Conservation (phyloP, 345 rosid species). For the Acer yangbiense region DNA sequence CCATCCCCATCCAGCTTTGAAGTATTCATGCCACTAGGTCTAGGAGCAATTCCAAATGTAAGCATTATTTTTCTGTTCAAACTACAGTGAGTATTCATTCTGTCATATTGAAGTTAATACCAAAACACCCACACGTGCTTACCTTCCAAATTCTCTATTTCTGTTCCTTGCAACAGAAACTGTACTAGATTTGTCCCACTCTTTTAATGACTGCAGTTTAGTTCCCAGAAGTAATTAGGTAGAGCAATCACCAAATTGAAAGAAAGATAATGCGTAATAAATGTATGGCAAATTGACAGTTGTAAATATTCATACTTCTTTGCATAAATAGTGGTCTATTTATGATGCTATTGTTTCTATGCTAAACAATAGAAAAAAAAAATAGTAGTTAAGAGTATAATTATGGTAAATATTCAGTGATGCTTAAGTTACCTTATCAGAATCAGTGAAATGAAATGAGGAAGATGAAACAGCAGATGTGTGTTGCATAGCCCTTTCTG, state of each 20-base stretch:
- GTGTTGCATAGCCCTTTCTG: constrained; percentile 87
- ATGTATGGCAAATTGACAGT: not conserved
- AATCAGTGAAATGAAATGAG: constrained; percentile 34
- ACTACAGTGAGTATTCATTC: not conserved
- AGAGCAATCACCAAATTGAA: not conserved
- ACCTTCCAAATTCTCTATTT: constrained; percentile 67
- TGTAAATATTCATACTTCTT: constrained; percentile 9
- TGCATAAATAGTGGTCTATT: not conserved
- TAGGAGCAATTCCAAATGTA: constrained; percentile 24
- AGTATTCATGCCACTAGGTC: constrained; percentile 45
- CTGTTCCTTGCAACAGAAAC: constrained; percentile 41
- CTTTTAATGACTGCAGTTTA: constrained; percentile 41
- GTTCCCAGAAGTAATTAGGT: constrained; percentile 6
- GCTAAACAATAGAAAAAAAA: not conserved
- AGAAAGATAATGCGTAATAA: not conserved
- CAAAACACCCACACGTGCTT: not conserved
- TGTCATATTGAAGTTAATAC: not conserved
- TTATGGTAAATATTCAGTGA: not conserved
- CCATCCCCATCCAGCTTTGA: constrained; percentile 42
- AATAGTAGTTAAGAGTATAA: constrained; percentile 11
- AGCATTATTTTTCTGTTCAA: constrained; percentile 11
- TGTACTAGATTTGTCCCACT: constrained; percentile 38
- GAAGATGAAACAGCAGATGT: constrained; percentile 49
- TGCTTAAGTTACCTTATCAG: constrained; percentile 51
- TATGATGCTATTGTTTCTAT: not conserved